Base-by-base conservation (phyloP, 441 rosid genomes). In the Codiaeum variegatum region DNA sequence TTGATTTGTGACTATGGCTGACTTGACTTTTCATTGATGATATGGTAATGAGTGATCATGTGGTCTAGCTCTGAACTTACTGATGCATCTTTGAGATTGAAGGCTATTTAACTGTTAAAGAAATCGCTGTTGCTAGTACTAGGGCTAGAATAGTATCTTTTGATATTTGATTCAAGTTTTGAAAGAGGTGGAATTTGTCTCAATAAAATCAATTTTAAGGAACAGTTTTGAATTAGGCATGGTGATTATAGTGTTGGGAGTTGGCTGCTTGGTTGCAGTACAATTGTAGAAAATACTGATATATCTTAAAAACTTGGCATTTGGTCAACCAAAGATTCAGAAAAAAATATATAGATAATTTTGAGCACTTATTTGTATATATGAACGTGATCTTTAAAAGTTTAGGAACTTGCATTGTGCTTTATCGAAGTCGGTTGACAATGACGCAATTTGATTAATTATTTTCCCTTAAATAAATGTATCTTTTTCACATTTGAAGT, bases 351-450 rank as follows among this genome's bases (percentile, higher is more conserved):
- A 23, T 12, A 34, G 46, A 52, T 38, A 16, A 23, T 52, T 64
- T 52, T 13, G 4, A 68, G 62, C 10, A 10, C 18, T 52, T 28
- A 40, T 42, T 44, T 6, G 11, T 26, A 44, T 28, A n/a, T 42
- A 19, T 47, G 60, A 16, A 36, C 60, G n/a, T 42, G 34, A 46
- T 46, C 56, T 18, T 51, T 2, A 40, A 32, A 61, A 62, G 42
- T 62, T 52, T 52, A 34, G 76, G 60, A 62, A 58, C 42, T n/a
- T 58, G 73, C 13, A 21, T 38, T 52, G 31, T 32, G 32, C 65
- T 47, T 73, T 34, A 26, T 19, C 36, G 18, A 47, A 26, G 18
- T 67, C 8, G 49, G 61, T 61, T 49, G 55, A 38, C 52, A 11
- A 4, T 21, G 67, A 23, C 19, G 34, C 36, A 8, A 34, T 62